Percentiles rank a stretch among this genome's conserved stretches.
These are phyloP conservation scores for Penicillium psychrosexuale DNA, from an alignment of 2,329 filamentous ascomycete species.

Conservation along the genomic window DNA sequence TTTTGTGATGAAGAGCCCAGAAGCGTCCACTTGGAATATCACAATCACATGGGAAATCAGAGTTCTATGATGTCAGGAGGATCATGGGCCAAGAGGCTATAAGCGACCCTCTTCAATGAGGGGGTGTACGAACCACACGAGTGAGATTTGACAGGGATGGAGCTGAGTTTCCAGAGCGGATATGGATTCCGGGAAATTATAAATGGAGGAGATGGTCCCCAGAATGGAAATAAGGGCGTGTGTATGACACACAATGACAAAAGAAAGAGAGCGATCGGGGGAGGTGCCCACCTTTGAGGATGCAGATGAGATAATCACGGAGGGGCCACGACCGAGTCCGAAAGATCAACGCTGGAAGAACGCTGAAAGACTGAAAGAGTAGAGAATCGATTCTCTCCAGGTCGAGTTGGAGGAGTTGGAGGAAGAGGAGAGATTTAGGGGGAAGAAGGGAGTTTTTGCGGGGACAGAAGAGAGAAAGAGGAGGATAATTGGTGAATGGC, in stretches of 20 bases:
- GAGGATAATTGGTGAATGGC: background rate
- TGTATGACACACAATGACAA: background rate
- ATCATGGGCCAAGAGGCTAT: background rate
- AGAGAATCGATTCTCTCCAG: background rate
- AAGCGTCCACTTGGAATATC: background rate
- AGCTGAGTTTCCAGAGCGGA: background rate
- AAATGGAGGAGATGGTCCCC: background rate
- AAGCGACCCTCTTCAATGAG: background rate
- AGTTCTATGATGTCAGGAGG: background rate
- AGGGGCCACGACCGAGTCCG: background rate
- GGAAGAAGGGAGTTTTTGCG: background rate
- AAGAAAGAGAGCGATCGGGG: background rate
- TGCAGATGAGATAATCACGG: background rate
- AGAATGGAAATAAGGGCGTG: background rate
- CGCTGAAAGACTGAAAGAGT: background rate
- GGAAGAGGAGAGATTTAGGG: background rate
- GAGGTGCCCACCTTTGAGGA: background rate
- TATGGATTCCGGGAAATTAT: background rate
- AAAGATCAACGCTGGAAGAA: background rate
- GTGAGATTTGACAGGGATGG: background rate
- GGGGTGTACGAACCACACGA: background rate
- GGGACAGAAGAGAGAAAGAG: background rate
- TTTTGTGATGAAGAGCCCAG: background rate
- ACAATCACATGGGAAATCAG: constrained; percentile 1
- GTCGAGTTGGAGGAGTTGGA: background rate